Base-by-base conservation (phyloP, 1,284 basidiomycete genomes). In the Phaffia rhodozyma region DNA sequence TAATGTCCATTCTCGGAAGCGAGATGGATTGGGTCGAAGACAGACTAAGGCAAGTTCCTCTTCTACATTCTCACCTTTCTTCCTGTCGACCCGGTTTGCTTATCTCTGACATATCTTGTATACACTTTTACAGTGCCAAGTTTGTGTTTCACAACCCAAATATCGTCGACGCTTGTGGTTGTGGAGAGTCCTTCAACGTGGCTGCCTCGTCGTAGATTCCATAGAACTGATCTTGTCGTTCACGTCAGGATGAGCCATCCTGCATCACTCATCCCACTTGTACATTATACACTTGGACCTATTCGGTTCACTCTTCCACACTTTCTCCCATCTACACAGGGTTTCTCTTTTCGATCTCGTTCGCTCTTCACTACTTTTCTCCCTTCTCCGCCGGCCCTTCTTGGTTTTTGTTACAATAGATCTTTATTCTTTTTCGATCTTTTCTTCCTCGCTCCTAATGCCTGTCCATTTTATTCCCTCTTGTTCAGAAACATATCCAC, bases 1-100 rank as follows among this genome's bases (percentile, higher is more conserved):
- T 99, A 68, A 98, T 99, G 76, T 92, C 88, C 67, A 96, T 99
- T 72, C 97, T 99, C 69, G 96, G 96, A 52, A 93, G 90, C 73
- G 87, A 88, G 79, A 99, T 99, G 96, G 92, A 96, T 74, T 98
- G 96, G 96, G 82, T 87, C 68, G 96, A 98, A 78, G 90, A 92
- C 75, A 77, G 84, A 47, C 77, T 97, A 55, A 91, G 89, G 86
- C 87, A 62, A 66, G 81, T 76, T 7, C 48, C 27, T 56, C 57
- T 27, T n/a, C 47, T 64, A 50, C n/a, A 50, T 47, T 58, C 32
- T 29, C 27, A 32, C 21, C 21, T 32, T 23, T 20, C 11, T 21
- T 43, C 27, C 23, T 60, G 25, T 16, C 32, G 9, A 34, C 32
- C 16, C 6, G 63, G 66, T 20, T 66, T 18, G 47, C 30, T 38